Conservation (phyloP, 2,329 filamentous ascomycete genomes). For the Trichoderma breve region DNA sequence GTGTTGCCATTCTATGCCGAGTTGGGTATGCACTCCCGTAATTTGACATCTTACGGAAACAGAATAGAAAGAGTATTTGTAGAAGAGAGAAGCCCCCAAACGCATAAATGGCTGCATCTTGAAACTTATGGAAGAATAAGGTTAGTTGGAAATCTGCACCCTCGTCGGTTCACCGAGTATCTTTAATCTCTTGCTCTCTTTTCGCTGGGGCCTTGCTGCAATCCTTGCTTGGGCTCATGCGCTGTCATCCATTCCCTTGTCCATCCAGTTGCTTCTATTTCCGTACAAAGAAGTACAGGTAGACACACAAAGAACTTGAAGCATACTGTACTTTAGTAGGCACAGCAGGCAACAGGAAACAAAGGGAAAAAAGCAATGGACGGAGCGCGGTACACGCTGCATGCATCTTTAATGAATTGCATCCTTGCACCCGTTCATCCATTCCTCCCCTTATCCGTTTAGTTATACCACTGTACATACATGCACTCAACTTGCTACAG, state of each 20-base stretch:
- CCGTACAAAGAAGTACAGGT: neutral
- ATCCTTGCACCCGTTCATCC: neutral
- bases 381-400: neutral
- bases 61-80: neutral
- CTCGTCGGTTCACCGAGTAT: conserved; percentile 10
- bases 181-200: neutral
- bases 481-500: neutral
- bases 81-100: neutral
- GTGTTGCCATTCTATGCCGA: neutral
- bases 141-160: neutral
- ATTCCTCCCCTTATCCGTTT: neutral
- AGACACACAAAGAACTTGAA: neutral
- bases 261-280: conserved; percentile 4
- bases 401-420: neutral
- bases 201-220: neutral
- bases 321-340: neutral
- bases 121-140: conserved; percentile 16
- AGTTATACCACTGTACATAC: too few species aligned
- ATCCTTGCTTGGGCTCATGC: neutral
- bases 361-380: neutral
- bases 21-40: neutral
- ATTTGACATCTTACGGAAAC: neutral
- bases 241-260: neutral
- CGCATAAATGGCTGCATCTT: neutral
- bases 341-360: neutral